Conservation (phyloP, 768 basidiomycete species). For the Glaciozyma antarctica region DNA sequence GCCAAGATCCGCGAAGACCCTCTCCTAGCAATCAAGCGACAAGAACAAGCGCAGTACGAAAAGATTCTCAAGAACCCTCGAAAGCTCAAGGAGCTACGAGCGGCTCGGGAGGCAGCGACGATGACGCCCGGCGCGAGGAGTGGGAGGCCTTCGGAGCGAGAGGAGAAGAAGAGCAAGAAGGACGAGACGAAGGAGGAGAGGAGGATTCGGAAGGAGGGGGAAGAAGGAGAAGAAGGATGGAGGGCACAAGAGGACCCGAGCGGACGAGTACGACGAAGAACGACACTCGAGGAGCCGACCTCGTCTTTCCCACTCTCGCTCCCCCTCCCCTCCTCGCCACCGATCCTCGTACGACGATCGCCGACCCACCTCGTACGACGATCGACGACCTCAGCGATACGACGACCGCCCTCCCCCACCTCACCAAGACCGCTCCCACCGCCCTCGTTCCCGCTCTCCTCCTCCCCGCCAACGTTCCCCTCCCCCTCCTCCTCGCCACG, state of each 20-base stretch:
- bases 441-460: too few relatives aligned
- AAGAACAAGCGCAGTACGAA: slow-evolving; percentile 87
- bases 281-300: slow-evolving; percentile 17
- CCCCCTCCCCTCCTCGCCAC: slow-evolving; percentile 17
- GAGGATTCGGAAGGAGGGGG: slow-evolving; percentile 48
- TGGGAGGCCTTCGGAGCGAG: neutral
- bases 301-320: slow-evolving; percentile 36
- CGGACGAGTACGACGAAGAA: slow-evolving; percentile 32
- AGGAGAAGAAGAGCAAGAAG: slow-evolving; percentile 54
- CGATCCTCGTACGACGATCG: neutral
- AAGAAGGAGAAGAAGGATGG: slow-evolving; percentile 44
- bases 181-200: slow-evolving; percentile 65
- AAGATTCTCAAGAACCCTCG: slow-evolving; percentile 58
- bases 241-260: slow-evolving; percentile 38
- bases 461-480: neutral
- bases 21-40: slow-evolving; percentile 91
- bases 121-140: neutral
- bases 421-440: too few relatives aligned
- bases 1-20: slow-evolving; percentile 96
- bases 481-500: slow-evolving; percentile 29
- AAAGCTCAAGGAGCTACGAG: slow-evolving; percentile 58
- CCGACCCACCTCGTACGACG: slow-evolving; percentile 6
- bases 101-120: slow-evolving; percentile 7
- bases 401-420: neutral
- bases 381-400: neutral